Conservation (phyloP, 2,329 filamentous ascomycete genomes). For the Rutstroemia sp. region DNA sequence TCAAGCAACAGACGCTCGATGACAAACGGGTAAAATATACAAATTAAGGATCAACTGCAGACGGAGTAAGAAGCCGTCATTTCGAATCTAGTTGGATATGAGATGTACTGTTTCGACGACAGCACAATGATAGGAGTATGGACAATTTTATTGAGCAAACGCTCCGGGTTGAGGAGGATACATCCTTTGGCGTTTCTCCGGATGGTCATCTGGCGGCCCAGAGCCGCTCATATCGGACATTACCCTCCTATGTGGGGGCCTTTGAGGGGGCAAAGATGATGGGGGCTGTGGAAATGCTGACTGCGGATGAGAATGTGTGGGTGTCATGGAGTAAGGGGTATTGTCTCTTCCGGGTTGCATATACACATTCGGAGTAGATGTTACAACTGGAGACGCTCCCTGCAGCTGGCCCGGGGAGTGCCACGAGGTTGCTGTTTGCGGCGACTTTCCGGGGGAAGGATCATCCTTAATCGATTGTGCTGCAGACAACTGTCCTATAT, state of each 20-base stretch:
- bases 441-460: conserved; percentile 28
- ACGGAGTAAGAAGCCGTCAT: neutral
- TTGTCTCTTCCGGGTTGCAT: conserved; percentile 24
- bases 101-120: neutral
- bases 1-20: neutral
- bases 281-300: conserved; percentile 16
- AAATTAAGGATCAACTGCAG: conserved; percentile 2
- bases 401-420: conserved; percentile 28
- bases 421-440: conserved; percentile 27
- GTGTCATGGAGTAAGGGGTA: conserved; percentile 25
- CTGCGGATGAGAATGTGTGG: conserved; percentile 22
- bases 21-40: conserved; percentile 4
- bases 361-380: conserved; percentile 20
- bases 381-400: conserved; percentile 24
- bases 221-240: conserved; percentile 26
- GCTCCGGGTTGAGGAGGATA: conserved; percentile 19
- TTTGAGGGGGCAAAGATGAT: conserved; percentile 10
- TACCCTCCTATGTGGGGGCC: conserved; percentile 24
- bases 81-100: neutral
- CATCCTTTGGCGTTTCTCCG: conserved; percentile 29
- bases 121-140: neutral
- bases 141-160: conserved; percentile 17
- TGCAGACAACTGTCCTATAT: conserved; percentile 25
- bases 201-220: conserved; percentile 20
- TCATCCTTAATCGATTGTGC: conserved; percentile 28